Evolutionary conservation across 2,329 filamentous ascomycete species (phyloP), one percentile per base, ranked within the genome.

Genomic region (Penicillium sp.): DNA sequence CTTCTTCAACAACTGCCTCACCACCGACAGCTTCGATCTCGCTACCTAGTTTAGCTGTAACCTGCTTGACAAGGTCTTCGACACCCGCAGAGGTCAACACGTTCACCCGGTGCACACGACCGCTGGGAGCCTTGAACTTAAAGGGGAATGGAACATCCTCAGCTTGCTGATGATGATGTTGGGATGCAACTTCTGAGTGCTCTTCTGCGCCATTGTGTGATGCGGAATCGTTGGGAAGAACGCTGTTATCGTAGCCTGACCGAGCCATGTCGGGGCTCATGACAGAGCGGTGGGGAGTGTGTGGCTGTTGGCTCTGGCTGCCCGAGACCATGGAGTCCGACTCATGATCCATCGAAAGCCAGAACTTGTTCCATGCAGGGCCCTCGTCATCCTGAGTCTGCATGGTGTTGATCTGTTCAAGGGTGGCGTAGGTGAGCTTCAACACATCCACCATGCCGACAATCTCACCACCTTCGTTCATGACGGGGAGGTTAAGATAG

Each of bases 361-460:
- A 99, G 80, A 99, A 99, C 77, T 98, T 99, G 81, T 97, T 98
- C 95, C 95, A 99, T 7, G 95, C 95, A 5, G 95, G 95, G 0
- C 95, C 95, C 77, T 99, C 95, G 67, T 86, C 91, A 71, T 96
- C 93, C 43, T 86, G 85, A 52, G 88, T 92, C 41, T 85, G 87
- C 88, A 99, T 98, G 57, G 91, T 92, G 80, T 98, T 98, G 71
- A 89, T 87, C 83, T 97, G 93, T 77, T 99, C 95, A 52, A 99
- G 84, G 5, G 95, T 99, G 49, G 95, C 95, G 76, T 99, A 99
- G 22, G 95, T 99, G 70, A 99, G 84, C 80, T 98, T 98, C 61
- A 99, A 85, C 57, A 99, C 95, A 76, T 99, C 95, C 26, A 99
- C 95, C 95, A 99, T 99, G 69, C 95, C 95, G 57, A 99, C 95